Evolutionary conservation across 192 early-diverging fungal species (phyloP).

Genomic region (Coemansia sp.): DNA sequence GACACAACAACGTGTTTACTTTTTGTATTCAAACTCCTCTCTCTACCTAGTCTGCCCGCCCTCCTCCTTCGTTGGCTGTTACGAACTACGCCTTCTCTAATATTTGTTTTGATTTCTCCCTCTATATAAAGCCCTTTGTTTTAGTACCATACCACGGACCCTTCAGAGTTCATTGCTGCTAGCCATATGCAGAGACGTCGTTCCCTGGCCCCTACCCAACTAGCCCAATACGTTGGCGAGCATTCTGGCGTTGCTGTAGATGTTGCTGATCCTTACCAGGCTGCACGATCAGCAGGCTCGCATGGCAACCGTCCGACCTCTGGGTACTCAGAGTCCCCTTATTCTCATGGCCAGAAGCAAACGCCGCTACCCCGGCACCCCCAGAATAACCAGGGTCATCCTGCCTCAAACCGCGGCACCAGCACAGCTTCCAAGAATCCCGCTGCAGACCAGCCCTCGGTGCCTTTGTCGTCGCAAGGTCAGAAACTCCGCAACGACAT

Average conservation of each 20-base stretch:
- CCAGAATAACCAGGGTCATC: slow-evolving; percentile 13
- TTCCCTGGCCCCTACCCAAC: slow-evolving; percentile 38
- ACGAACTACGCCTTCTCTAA: not conserved
- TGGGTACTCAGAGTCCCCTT: slow-evolving; percentile 16
- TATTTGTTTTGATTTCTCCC: too few relatives aligned
- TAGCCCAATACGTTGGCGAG: slow-evolving; percentile 35
- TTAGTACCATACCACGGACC: slow-evolving; percentile 49
- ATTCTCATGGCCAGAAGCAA: slow-evolving; percentile 15
- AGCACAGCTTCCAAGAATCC: not conserved
- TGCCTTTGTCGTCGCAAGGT: not conserved
- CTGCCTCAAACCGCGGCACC: not conserved
- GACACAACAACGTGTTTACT: too few relatives aligned
- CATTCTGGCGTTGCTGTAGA: slow-evolving; percentile 6
- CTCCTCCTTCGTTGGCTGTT: not conserved
- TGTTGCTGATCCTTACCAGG: slow-evolving; percentile 35
- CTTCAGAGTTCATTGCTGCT: slow-evolving; percentile 35
- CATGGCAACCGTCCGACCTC: slow-evolving; percentile 29
- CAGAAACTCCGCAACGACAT: slow-evolving; percentile 24
- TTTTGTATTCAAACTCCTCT: slow-evolving; percentile 4
- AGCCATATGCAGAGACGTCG: slow-evolving; percentile 49
- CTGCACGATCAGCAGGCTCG: slow-evolving; percentile 18
- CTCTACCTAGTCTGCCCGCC: too few relatives aligned
- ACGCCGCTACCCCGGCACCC: not conserved
- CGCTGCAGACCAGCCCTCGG: not conserved
- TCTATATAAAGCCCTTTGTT: not conserved